phyloP scores from a whole-genome alignment of 2,329 filamentous ascomycete species.

The Diaporthe batatas region DNA sequence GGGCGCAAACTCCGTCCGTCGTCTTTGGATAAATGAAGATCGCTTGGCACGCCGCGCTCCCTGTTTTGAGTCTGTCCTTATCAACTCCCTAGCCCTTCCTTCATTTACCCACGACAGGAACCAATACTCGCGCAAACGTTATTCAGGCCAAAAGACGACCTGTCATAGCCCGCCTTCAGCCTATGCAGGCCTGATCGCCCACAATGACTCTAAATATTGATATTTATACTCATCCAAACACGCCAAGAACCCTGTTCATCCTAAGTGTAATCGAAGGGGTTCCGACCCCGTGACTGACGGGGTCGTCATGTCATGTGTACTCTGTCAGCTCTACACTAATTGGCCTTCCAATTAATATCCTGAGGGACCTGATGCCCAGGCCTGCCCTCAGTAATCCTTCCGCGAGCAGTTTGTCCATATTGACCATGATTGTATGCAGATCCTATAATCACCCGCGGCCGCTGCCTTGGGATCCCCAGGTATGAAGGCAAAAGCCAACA shows the following conservation, averaged over 20 bases:
- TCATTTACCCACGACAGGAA: conserved; percentile 34
- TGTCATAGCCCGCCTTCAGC: conserved; percentile 24
- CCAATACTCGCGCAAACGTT: conserved; percentile 7
- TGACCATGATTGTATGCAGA: conserved; percentile 1
- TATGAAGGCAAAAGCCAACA: neutral
- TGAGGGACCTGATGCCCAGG: neutral
- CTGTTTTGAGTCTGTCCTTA: neutral
- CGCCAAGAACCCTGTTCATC: conserved; percentile 27
- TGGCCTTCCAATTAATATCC: neutral
- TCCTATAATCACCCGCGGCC: neutral
- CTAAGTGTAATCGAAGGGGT: neutral
- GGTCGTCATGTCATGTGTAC: neutral
- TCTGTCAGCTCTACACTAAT: neutral
- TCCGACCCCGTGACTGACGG: neutral
- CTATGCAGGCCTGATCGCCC: conserved; percentile 12
- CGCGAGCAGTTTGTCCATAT: neutral
- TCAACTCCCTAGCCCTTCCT: neutral
- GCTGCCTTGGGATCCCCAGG: too few relatives aligned
- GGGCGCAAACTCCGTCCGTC: conserved; percentile 16
- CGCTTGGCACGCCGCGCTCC: conserved; percentile 6
- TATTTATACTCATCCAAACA: conserved; percentile 24
- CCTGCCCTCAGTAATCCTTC: neutral
- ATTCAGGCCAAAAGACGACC: neutral
- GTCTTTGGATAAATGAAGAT: conserved; percentile 38
- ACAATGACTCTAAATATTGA: neutral